Evolutionary conservation across 2,329 filamentous ascomycete species (phyloP).

Genomic region (Harringtonia lauricola): DNA sequence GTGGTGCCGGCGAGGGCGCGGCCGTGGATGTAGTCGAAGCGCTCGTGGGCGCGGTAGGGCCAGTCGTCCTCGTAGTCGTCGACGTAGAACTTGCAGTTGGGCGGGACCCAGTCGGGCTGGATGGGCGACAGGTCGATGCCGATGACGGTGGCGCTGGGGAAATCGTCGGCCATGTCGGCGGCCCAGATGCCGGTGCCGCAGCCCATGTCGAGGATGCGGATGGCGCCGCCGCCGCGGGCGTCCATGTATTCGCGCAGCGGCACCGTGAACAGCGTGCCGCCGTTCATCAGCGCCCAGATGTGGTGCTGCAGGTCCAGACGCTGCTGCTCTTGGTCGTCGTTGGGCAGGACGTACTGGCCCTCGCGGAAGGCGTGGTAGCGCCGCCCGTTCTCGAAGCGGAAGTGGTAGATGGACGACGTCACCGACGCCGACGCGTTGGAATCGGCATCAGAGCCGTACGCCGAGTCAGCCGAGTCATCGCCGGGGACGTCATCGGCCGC

Average conservation of each 20-base stretch:
- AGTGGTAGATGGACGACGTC: conserved; percentile 16
- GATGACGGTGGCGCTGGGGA: conserved; percentile 32
- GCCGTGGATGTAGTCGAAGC: conserved; percentile 42
- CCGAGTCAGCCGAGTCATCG: conserved; percentile 13
- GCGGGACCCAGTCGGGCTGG: conserved; percentile 52
- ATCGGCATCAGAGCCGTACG: conserved; percentile 11
- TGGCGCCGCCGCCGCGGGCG: neutral
- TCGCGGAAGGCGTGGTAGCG: conserved; percentile 24
- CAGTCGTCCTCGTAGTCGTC: conserved; percentile 36
- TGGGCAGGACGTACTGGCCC: conserved; percentile 24
- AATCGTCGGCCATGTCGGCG: conserved; percentile 44
- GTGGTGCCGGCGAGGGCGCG: conserved; percentile 36
- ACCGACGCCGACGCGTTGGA: conserved; percentile 11
- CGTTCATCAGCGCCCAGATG: conserved; percentile 35
- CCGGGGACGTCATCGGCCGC: neutral
- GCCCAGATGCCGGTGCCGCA: conserved; percentile 52
- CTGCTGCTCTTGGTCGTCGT: conserved; percentile 35
- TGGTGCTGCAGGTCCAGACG: conserved; percentile 44
- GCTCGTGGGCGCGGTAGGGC: conserved; percentile 13
- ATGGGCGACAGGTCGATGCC: conserved; percentile 58
- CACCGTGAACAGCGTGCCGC: conserved; percentile 26
- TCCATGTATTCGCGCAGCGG: neutral
- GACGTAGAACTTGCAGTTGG: conserved; percentile 65
- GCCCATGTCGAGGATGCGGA: conserved; percentile 26
- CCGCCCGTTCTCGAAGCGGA: conserved; percentile 22